These are phyloP conservation scores for Cystobasidium slooffiae DNA, from an alignment of 1,284 basidiomycete species.

Conservation along the genomic window DNA sequence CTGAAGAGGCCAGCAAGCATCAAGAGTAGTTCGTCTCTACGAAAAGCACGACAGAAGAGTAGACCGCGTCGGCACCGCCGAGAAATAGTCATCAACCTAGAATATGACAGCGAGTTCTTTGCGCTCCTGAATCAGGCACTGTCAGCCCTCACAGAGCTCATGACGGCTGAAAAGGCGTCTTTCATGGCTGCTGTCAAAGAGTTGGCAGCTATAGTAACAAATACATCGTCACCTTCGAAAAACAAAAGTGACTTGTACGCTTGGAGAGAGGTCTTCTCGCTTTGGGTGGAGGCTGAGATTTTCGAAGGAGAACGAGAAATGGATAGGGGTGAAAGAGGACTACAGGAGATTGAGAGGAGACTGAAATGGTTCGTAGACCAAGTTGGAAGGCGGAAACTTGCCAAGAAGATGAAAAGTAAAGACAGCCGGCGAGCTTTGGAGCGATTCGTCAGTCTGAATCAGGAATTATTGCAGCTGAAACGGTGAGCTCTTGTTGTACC, in stretches of 20 bases:
- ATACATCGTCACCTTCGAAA: slow-evolving; percentile 59
- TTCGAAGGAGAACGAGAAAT: slow-evolving; percentile 80
- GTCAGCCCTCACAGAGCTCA: slow-evolving; percentile 69
- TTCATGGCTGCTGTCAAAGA: slow-evolving; percentile 68
- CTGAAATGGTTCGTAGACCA: slow-evolving; percentile 72
- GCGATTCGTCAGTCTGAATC: slow-evolving; percentile 78
- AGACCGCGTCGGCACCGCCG: slow-evolving; percentile 25
- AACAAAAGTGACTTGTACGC: slow-evolving; percentile 76
- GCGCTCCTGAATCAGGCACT: slow-evolving; percentile 74
- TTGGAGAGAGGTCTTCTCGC: slow-evolving; percentile 87
- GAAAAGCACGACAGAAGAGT: slow-evolving; percentile 1
- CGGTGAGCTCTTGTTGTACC: slow-evolving; percentile 58
- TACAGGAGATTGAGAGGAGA: slow-evolving; percentile 72
- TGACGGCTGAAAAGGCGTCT: slow-evolving; percentile 66
- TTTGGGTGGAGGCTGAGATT: slow-evolving; percentile 85
- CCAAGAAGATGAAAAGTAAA: slow-evolving; percentile 68
- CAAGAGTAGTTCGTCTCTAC: slow-evolving; percentile 4
- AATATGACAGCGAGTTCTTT: slow-evolving; percentile 81
- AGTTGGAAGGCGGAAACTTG: slow-evolving; percentile 67
- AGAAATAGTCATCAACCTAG: slow-evolving; percentile 79
- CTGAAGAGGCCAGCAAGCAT: slow-evolving; percentile 16
- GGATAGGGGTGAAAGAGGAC: slow-evolving; percentile 71
- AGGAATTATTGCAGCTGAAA: slow-evolving; percentile 81
- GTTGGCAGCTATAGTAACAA: slow-evolving; percentile 67
- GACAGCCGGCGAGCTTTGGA: slow-evolving; percentile 71